A percentile compares a stretch with the other conserved stretches of the same genome.
These are phyloP conservation scores for Sarocladium brachiariae DNA, from an alignment of 2,329 filamentous ascomycete species.

Conservation along the genomic window DNA sequence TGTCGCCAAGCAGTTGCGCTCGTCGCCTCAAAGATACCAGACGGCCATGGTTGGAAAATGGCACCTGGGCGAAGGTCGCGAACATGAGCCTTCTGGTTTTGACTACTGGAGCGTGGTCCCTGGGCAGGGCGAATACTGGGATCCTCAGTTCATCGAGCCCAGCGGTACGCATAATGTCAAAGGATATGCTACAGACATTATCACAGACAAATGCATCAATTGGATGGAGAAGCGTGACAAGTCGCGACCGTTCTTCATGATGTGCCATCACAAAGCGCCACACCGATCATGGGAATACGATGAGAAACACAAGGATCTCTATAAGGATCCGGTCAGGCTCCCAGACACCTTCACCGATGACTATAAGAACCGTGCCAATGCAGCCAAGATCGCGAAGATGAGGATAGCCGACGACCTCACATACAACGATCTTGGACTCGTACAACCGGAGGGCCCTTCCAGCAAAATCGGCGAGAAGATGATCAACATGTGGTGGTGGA, in stretches of 20 bases:
- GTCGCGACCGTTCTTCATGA: constrained; percentile 39
- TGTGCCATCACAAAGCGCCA: constrained; percentile 51
- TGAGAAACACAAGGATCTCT: constrained; percentile 39
- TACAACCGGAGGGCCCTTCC: constrained; percentile 41
- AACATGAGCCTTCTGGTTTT: constrained; percentile 41
- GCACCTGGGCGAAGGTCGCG: constrained; percentile 42
- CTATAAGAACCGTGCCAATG: constrained; percentile 45
- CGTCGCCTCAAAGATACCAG: constrained; percentile 33
- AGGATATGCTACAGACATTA: constrained; percentile 46
- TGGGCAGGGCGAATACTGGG: constrained; percentile 45
- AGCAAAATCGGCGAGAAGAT: constrained; percentile 24
- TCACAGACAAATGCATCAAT: constrained; percentile 41
- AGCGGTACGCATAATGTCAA: constrained; percentile 16
- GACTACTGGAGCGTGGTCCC: constrained; percentile 46
- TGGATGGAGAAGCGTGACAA: constrained; percentile 30
- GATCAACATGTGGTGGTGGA: constrained; percentile 18
- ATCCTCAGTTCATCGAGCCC: constrained; percentile 40
- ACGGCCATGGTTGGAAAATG: constrained; percentile 49
- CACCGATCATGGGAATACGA: constrained; percentile 47
- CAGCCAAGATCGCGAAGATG: constrained; percentile 44
- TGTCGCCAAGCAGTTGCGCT: constrained; percentile 41
- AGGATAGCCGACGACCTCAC: constrained; percentile 43
- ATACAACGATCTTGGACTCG: constrained; percentile 43
- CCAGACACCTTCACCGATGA: constrained; percentile 47
- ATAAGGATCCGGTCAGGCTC: constrained; percentile 36